These are phyloP conservation scores for Naegleria fowleri DNA, from an alignment of 208 protist genomes.

Conservation along the genomic window DNA sequence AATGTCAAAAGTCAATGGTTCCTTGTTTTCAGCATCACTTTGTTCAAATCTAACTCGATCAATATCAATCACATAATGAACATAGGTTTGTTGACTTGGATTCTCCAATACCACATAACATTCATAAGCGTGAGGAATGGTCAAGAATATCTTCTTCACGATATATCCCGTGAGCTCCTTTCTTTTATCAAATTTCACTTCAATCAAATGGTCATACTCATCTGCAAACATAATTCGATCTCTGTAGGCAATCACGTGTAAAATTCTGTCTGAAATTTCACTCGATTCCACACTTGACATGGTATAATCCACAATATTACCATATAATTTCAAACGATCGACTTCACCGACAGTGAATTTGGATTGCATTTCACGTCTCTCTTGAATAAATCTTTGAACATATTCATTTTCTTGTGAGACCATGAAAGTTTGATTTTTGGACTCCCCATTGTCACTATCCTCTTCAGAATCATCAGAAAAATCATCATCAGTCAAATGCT, in stretches of 20 bases:
- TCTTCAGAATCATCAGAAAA: neutral
- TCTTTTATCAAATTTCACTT: neutral
- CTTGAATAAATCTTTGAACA: neutral
- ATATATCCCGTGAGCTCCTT: neutral
- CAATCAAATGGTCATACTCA: neutral
- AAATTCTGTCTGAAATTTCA: constrained; percentile 1
- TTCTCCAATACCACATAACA: neutral
- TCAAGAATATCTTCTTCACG: neutral
- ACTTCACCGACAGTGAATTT: neutral
- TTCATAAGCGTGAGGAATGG: neutral
- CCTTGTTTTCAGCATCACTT: neutral
- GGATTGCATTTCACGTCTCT: constrained; percentile 1
- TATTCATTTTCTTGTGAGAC: constrained; percentile 10
- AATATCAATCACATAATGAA: neutral
- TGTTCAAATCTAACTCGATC: neutral
- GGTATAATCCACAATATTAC: neutral
- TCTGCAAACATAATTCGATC: neutral
- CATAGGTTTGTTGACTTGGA: neutral
- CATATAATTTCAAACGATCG: neutral
- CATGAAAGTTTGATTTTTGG: neutral
- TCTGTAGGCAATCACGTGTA: neutral
- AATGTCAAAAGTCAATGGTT: neutral
- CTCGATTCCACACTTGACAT: neutral
- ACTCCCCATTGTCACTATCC: neutral
- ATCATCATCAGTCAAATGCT: neutral